Conservation (phyloP, 805 yeast genomes). For the Kodamaea hsintzibuensis region DNA sequence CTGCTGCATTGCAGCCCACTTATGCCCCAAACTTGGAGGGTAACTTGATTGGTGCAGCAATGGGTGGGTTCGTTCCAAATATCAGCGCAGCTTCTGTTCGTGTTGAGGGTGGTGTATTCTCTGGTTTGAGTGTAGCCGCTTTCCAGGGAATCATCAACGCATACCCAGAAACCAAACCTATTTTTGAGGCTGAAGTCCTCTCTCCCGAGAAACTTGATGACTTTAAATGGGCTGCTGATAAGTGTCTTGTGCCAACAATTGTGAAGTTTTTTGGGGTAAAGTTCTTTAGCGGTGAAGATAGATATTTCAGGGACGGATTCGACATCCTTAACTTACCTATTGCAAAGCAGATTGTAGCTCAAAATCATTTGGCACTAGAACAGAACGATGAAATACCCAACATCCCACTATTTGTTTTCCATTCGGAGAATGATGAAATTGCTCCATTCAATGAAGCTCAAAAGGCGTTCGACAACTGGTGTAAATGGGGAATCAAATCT, state of each 20-base stretch:
- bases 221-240: slow-evolving; percentile 4
- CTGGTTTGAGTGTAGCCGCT: slow-evolving; percentile 32
- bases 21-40: slow-evolving; percentile 23
- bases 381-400: slow-evolving; percentile 13
- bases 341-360: slow-evolving; percentile 15
- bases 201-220: not conserved
- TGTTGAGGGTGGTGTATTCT: slow-evolving; percentile 26
- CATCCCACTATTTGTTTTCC: slow-evolving; percentile 14
- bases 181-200: not conserved
- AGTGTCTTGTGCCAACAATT: slow-evolving; percentile 5
- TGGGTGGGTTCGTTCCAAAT: slow-evolving; percentile 39
- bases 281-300: slow-evolving; percentile 15
- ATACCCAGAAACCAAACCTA: slow-evolving; percentile 24
- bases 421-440: slow-evolving; percentile 13
- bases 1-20: slow-evolving; percentile 22
- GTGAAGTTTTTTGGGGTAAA: not conserved
- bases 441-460: slow-evolving; percentile 11
- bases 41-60: slow-evolving; percentile 28
- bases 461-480: slow-evolving; percentile 14
- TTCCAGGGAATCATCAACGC: slow-evolving; percentile 31
- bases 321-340: slow-evolving; percentile 14
- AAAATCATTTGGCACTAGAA: slow-evolving; percentile 22
- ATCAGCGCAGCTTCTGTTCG: slow-evolving; percentile 26
- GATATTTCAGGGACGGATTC: slow-evolving; percentile 17
- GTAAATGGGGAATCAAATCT: slow-evolving; percentile 10